Percentiles rank a stretch among this genome's conserved stretches.
Evolutionary conservation across 2,329 filamentous ascomycete species (phyloP).

Genomic region (Colletotrichum gigasporum): DNA sequence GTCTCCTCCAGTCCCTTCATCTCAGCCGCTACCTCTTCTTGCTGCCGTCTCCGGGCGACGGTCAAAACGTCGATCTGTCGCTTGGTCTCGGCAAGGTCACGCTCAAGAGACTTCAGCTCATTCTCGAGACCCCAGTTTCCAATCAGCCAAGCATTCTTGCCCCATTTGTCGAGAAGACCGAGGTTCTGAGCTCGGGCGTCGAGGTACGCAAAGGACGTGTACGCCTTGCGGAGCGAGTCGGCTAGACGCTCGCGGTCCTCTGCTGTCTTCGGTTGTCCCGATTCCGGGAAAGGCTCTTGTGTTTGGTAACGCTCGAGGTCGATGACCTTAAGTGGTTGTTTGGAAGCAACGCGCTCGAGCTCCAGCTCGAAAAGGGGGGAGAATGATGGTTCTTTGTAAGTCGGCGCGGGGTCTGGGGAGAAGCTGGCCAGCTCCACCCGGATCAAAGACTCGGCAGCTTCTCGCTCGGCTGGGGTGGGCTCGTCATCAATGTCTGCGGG

Average conservation of each 20-base stretch:
- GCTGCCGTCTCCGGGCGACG: slow-evolving; percentile 71
- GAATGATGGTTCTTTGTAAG: slow-evolving; percentile 63
- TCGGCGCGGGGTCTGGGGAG: slow-evolving; percentile 59
- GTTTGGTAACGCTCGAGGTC: slow-evolving; percentile 87
- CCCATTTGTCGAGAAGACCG: slow-evolving; percentile 79
- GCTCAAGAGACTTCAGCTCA: slow-evolving; percentile 74
- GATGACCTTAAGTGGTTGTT: slow-evolving; percentile 69
- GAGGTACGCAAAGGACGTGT: slow-evolving; percentile 62
- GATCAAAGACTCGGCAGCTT: slow-evolving; percentile 76
- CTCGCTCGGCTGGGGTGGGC: slow-evolving; percentile 70
- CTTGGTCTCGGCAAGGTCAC: slow-evolving; percentile 75
- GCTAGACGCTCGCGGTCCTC: slow-evolving; percentile 67
- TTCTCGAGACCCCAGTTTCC: slow-evolving; percentile 84
- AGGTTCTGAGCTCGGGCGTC: slow-evolving; percentile 65
- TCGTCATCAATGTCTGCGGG: slow-evolving; percentile 80
- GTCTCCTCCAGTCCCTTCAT: slow-evolving; percentile 76
- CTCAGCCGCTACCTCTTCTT: slow-evolving; percentile 79
- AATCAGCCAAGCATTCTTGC: slow-evolving; percentile 92
- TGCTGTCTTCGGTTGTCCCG: slow-evolving; percentile 28
- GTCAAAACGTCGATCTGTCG: slow-evolving; percentile 79
- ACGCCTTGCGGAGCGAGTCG: slow-evolving; percentile 67
- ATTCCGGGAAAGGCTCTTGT: slow-evolving; percentile 56
- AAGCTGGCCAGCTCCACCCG: slow-evolving; percentile 67
- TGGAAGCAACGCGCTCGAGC: slow-evolving; percentile 68
- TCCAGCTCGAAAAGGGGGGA: slow-evolving; percentile 74